Conservation (phyloP, 2,329 filamentous ascomycete species). For the Nemania sp. region DNA sequence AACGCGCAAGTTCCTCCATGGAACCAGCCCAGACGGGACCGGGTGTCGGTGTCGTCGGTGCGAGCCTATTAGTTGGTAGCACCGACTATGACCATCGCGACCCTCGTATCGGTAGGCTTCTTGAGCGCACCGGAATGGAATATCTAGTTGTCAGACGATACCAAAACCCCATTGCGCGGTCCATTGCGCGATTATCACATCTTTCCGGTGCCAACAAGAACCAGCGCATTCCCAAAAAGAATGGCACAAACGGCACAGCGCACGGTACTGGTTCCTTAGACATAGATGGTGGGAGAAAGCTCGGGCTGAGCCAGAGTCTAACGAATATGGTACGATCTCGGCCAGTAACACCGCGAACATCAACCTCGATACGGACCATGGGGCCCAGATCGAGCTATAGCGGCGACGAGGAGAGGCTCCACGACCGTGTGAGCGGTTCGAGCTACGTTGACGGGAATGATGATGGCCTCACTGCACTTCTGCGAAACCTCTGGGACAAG, state of each 20-base stretch:
- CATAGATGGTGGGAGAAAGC: conserved; percentile 35
- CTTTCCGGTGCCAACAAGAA: conserved; percentile 57
- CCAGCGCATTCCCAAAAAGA: conserved; percentile 49
- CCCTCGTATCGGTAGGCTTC: conserved; percentile 65
- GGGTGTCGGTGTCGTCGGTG: conserved; percentile 47
- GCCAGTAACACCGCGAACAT: conserved; percentile 41
- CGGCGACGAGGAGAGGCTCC: conserved; percentile 50
- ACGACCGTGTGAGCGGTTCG: conserved; percentile 52
- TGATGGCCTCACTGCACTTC: conserved; percentile 47
- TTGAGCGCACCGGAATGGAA: conserved; percentile 73
- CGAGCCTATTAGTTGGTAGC: conserved; percentile 55
- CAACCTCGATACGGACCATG: conserved; percentile 45
- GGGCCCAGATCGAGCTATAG: conserved; percentile 52
- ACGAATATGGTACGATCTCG: conserved; percentile 40
- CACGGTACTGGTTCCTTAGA: conserved; percentile 38
- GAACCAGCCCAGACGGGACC: conserved; percentile 60
- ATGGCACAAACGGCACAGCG: conserved; percentile 43
- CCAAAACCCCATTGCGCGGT: conserved; percentile 71
- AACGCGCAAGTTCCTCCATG: conserved; percentile 73
- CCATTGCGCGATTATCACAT: conserved; percentile 58
- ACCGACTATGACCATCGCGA: conserved; percentile 64
- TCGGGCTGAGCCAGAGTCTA: conserved; percentile 48
- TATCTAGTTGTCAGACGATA: conserved; percentile 75
- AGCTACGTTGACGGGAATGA: conserved; percentile 56
- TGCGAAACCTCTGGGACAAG: conserved; percentile 28